phyloP scores from a whole-genome alignment of 2,329 filamentous ascomycete species.

The Pestalotiopsis sp. region DNA sequence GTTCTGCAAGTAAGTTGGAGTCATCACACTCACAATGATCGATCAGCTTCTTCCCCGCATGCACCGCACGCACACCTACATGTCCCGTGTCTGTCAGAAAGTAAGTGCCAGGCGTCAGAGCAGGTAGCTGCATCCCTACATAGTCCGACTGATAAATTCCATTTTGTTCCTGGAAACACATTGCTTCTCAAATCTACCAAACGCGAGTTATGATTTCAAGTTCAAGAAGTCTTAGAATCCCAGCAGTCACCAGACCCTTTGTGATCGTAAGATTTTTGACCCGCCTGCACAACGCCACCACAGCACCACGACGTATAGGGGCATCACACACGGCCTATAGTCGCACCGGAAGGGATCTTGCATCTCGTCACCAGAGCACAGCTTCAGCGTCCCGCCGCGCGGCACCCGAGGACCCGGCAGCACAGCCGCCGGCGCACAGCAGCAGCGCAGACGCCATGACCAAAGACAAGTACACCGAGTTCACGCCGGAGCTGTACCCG shows the following conservation, averaged over 20 bases:
- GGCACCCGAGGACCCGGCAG: background rate
- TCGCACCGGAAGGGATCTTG: background rate
- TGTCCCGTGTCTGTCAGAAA: too few species aligned
- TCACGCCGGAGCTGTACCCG: conserved; percentile 27
- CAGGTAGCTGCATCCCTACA: too few species aligned
- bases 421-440: background rate
- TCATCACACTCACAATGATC: too few species aligned
- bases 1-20: too few species aligned
- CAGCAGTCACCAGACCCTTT: background rate
- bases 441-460: background rate
- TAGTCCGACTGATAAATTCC: background rate
- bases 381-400: background rate
- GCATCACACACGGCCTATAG: background rate
- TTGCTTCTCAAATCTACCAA: background rate
- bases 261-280: background rate
- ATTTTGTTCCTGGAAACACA: background rate
- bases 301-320: background rate
- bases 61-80: too few species aligned
- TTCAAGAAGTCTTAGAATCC: background rate
- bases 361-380: background rate
- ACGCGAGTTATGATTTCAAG: background rate
- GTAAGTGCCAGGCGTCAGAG: too few species aligned
- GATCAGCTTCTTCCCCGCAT: too few species aligned
- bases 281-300: background rate
- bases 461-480: conserved; percentile 9